Evolutionary conservation across 176 grass and related monocot genomes (phyloP).

Genomic region (Melocanna baccifera): DNA sequence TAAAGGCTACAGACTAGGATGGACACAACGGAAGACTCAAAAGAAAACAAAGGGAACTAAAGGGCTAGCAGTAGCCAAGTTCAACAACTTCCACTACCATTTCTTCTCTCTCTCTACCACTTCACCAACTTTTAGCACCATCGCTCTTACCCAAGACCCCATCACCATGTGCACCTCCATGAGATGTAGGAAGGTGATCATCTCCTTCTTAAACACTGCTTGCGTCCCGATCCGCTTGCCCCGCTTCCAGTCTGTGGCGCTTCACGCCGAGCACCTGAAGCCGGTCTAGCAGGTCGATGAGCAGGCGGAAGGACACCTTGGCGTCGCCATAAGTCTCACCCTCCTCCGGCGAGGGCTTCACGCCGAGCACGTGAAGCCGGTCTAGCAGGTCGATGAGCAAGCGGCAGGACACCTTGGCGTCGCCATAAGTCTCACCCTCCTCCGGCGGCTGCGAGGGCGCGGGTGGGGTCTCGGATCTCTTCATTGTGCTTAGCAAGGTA

Average conservation of each 20-base stretch:
- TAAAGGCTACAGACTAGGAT: no score
- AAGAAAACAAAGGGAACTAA: no score
- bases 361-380: slow-evolving; percentile 25
- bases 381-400: slow-evolving; percentile 33
- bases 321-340: background rate
- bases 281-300: slow-evolving; percentile 33
- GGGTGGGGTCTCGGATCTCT: no score
- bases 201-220: background rate
- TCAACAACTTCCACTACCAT: no score
- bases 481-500: no score
- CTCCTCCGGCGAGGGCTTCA: slow-evolving; percentile 44
- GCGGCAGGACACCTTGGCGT: slow-evolving; percentile 40
- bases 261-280: slow-evolving; percentile 30
- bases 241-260: slow-evolving; percentile 39
- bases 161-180: no score
- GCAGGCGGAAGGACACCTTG: slow-evolving; percentile 41
- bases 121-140: no score
- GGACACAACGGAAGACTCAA: no score
- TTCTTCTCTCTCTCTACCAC: no score
- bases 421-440: background rate
- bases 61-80: no score
- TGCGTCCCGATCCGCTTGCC: slow-evolving; percentile 37
- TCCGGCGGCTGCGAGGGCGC: background rate
- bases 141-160: no score
- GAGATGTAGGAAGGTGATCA: no score